Base-by-base conservation (phyloP, 1,284 basidiomycete species). In the Ceratobasidium sp. region DNA sequence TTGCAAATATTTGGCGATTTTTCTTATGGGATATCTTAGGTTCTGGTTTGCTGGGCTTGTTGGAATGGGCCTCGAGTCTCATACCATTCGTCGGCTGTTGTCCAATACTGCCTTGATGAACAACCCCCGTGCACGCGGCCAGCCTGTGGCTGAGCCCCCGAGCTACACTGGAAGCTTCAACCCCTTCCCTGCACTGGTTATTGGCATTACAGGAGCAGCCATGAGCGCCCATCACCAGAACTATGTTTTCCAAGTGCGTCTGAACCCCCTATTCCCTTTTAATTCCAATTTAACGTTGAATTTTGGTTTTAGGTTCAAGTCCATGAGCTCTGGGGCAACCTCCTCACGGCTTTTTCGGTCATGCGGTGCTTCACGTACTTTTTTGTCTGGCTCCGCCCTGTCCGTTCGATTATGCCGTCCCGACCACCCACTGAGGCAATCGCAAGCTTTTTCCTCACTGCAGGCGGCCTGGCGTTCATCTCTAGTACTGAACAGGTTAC, bases 161-260 rank as follows among this genome's bases (percentile, higher is more conserved):
- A 91, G 88, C 73, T 96, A 97, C 80, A 81, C 83, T 28, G 89
- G 86, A 21, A 93, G 91, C 80, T 97, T 97, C 83, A 98, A 98
- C 80, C 95, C 96, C 0, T 95, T 98, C 84, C 95, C 95, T 1
- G 95, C 95, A 0, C 85, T 98, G 41, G 92, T 95, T 55, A 96
- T 98, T 74, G 96, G 94, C 52, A 89, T 97, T 46, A 98, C 96
- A 2, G 96, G 97, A 41, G 87, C 93, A 4, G 96, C 95, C 0
- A 98, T 98, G 97, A 89, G 93, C n/a, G 94, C 95, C 0, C 96
- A 98, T 80, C 88, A 89, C 75, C 96, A 98, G 82, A 88, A 89
- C 23, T 98, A 98, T 82, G 80, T 91, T 49, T 96, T 96, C 84
- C 92, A 95, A 83, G 90, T 88, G 77, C 61, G 81, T 75, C 28